phyloP scores from a whole-genome alignment of 441 rosid species.

The Rhodomyrtus psidioides region DNA sequence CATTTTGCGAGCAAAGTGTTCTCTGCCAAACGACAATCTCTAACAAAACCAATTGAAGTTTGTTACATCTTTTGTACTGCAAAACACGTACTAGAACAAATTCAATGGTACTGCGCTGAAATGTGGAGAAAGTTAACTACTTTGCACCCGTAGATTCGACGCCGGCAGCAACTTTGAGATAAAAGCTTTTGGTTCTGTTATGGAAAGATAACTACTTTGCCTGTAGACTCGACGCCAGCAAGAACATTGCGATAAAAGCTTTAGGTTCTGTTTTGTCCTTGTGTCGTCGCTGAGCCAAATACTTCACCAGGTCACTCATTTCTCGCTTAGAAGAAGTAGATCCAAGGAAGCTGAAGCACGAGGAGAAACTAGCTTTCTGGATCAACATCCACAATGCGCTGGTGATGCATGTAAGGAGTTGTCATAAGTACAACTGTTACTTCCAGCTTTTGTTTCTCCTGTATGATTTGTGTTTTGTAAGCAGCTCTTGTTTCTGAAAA shows the following conservation, averaged over 20 bases:
- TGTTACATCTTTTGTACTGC: neutral
- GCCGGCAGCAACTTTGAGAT: neutral
- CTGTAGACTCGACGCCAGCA: neutral
- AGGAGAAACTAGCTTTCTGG: slow-evolving; percentile 95
- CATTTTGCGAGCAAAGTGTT: neutral
- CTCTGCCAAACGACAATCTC: neutral
- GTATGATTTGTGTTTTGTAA: neutral
- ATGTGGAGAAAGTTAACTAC: neutral
- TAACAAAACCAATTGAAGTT: neutral
- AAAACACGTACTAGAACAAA: neutral
- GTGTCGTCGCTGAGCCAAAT: neutral
- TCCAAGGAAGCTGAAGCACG: slow-evolving; percentile 68
- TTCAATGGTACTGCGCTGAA: neutral
- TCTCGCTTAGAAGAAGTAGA: slow-evolving; percentile 66
- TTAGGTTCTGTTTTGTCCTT: neutral
- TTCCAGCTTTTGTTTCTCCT: neutral
- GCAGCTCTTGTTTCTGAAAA: slow-evolving; percentile 1
- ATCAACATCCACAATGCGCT: slow-evolving; percentile 83
- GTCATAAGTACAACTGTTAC: neutral
- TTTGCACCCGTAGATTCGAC: neutral
- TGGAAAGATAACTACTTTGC: neutral
- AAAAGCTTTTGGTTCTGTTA: neutral
- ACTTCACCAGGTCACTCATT: slow-evolving; percentile 48
- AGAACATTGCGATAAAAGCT: neutral
- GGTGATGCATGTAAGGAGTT: slow-evolving; percentile 83